Conservation (phyloP, 1,284 basidiomycete species). For the Naganishia liquefaciens region DNA sequence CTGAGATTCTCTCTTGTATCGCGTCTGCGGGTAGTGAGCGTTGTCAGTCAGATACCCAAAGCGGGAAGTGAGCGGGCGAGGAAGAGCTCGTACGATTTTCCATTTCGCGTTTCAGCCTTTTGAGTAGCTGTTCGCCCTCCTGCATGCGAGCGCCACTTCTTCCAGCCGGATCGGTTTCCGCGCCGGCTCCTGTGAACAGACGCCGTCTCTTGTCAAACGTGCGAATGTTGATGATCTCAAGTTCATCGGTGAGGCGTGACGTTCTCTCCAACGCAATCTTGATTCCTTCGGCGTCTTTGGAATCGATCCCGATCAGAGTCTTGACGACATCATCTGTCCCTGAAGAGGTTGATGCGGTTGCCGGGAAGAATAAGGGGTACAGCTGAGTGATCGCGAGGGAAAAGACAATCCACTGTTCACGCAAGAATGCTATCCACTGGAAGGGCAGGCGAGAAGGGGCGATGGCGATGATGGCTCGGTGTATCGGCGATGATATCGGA, state of each 20-base stretch:
- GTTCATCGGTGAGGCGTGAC: slow-evolving; percentile 4
- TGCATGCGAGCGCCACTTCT: not conserved
- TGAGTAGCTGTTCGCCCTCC: slow-evolving; percentile 14
- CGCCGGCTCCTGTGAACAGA: not conserved
- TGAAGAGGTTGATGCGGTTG: not conserved
- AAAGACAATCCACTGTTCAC: slow-evolving; percentile 19
- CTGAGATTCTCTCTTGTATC: slow-evolving; percentile 13
- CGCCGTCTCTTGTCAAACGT: slow-evolving; percentile 13
- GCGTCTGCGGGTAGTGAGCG: slow-evolving; percentile 2
- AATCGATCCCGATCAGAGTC: slow-evolving; percentile 8
- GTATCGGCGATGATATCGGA: not conserved
- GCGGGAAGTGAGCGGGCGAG: not conserved
- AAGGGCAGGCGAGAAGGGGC: not conserved
- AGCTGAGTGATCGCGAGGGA: slow-evolving; percentile 26
- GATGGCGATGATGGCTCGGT: not conserved
- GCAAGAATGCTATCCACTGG: slow-evolving; percentile 15
- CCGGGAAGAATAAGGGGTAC: slow-evolving; percentile 1
- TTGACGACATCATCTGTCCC: slow-evolving; percentile 7
- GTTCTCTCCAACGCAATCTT: not conserved
- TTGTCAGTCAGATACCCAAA: no score
- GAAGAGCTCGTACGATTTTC: slow-evolving; percentile 13
- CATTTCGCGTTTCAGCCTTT: slow-evolving; percentile 16
- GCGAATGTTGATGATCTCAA: slow-evolving; percentile 16
- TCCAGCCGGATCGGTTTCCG: not conserved
- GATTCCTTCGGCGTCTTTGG: slow-evolving; percentile 12